Conservation (phyloP, 371 early-diverging fungal genomes). For the Mortierella sp. region DNA sequence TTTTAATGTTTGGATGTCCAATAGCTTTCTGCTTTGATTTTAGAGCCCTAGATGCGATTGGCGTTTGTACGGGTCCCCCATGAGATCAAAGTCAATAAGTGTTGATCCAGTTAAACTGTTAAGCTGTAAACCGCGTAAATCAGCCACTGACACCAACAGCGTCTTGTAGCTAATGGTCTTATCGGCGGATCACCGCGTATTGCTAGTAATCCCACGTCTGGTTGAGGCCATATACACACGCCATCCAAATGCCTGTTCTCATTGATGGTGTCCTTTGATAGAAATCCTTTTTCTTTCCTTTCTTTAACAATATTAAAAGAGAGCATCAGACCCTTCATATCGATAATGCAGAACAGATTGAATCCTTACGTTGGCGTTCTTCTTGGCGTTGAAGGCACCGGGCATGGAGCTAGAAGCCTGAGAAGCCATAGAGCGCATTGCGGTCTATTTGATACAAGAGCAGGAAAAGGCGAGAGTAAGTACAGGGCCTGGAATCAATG, state of each 20-base stretch:
- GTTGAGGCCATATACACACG: neutral
- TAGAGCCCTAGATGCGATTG: no score
- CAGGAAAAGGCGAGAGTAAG: neutral
- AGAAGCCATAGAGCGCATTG: slow-evolving; percentile 54
- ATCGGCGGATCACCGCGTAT: neutral
- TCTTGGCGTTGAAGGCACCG: slow-evolving; percentile 71
- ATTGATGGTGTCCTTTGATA: slow-evolving; percentile 12
- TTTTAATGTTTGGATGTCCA: no score
- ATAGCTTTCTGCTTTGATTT: no score
- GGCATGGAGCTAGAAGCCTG: slow-evolving; percentile 69
- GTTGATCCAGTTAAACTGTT: neutral
- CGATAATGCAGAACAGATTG: neutral
- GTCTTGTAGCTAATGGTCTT: neutral
- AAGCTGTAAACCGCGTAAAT: no score
- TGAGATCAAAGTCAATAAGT: neutral
- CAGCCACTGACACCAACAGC: no score
- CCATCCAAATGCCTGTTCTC: neutral
- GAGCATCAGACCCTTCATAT: neutral
- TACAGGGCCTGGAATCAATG: neutral
- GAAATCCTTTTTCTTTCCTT: neutral
- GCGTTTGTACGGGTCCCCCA: neutral
- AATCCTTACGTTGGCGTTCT: slow-evolving; percentile 72
- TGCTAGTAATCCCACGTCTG: slow-evolving; percentile 3
- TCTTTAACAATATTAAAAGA: neutral
- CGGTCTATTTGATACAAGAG: slow-evolving; percentile 26